Percentiles rank a stretch among this genome's conserved stretches.
These are phyloP conservation scores for Psilocybe azurescens DNA, from an alignment of 768 basidiomycete genomes.

Conservation along the genomic window DNA sequence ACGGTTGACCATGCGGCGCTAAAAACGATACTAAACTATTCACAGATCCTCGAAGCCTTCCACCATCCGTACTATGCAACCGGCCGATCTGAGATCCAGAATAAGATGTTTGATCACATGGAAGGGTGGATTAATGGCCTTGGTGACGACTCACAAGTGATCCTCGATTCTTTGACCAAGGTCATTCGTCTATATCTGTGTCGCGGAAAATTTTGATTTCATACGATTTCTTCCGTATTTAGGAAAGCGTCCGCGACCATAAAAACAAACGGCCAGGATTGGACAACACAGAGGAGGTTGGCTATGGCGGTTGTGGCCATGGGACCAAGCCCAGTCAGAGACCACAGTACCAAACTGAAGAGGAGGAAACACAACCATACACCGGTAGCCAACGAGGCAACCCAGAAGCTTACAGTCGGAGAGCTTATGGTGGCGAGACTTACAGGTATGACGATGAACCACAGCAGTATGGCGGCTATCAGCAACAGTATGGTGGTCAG, in stretches of 20 bases:
- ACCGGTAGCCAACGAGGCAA: neutral
- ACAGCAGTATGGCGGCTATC: neutral
- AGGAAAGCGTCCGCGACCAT: slow-evolving; percentile 60
- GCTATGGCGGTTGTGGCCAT: slow-evolving; percentile 40
- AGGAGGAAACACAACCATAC: slow-evolving; percentile 10
- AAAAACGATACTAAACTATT: neutral
- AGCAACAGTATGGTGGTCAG: neutral
- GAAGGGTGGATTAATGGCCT: slow-evolving; percentile 58
- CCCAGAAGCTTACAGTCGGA: neutral
- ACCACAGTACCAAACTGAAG: no score
- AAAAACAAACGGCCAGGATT: slow-evolving; percentile 63
- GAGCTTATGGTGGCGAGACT: neutral
- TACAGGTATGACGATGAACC: slow-evolving; percentile 14
- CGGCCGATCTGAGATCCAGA: slow-evolving; percentile 58
- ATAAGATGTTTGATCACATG: slow-evolving; percentile 63
- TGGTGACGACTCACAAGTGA: slow-evolving; percentile 47
- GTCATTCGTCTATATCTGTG: slow-evolving; percentile 29
- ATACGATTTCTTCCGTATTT: neutral
- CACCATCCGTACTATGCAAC: slow-evolving; percentile 73
- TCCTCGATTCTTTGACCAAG: slow-evolving; percentile 58
- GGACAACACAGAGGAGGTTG: slow-evolving; percentile 46
- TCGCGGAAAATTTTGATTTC: neutral
- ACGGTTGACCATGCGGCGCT: slow-evolving; percentile 8
- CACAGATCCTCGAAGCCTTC: slow-evolving; percentile 64
- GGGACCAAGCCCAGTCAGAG: slow-evolving; percentile 18